Conservation (phyloP, 495 filamentous ascomycete species). For the Neurospora sp. region DNA sequence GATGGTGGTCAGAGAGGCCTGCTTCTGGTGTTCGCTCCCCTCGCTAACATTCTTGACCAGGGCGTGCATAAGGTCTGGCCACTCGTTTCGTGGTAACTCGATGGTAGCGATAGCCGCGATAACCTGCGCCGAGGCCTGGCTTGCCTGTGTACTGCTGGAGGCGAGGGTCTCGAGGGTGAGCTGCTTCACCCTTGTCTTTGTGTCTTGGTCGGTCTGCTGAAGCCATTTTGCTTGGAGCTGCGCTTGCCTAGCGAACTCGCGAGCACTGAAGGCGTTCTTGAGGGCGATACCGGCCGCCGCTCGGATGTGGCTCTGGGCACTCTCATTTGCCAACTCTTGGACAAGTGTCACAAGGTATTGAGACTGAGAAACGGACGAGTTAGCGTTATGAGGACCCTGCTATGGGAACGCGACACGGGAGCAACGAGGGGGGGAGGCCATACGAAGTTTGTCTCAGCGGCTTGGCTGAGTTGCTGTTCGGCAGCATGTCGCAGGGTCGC, state of each 20-base stretch:
- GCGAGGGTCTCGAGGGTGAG: constrained; percentile 75
- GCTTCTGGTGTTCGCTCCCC: constrained; percentile 78
- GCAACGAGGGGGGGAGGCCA: constrained; percentile 27
- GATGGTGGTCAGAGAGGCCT: constrained; percentile 85
- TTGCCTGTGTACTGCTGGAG: constrained; percentile 67
- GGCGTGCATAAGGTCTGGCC: constrained; percentile 85
- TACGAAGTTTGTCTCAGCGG: constrained; percentile 91
- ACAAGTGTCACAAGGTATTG: constrained; percentile 84
- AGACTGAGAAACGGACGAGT: constrained; percentile 44
- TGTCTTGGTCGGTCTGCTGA: constrained; percentile 61
- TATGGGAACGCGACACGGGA: constrained; percentile 2
- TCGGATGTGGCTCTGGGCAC: constrained; percentile 70
- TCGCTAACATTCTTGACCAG: constrained; percentile 86
- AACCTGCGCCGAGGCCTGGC: constrained; percentile 85
- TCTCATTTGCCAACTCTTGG: constrained; percentile 86
- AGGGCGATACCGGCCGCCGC: constrained; percentile 88
- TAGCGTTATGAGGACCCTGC: constrained; percentile 6
- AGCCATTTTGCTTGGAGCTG: constrained; percentile 89
- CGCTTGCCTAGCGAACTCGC: constrained; percentile 75
- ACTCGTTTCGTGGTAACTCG: constrained; percentile 85
- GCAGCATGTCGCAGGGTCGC: constrained; percentile 77
- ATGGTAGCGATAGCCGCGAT: constrained; percentile 91
- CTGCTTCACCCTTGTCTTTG: constrained; percentile 78
- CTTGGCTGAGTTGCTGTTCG: constrained; percentile 87
- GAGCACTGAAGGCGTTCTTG: constrained; percentile 92